Conservation (phyloP, 2,329 filamentous ascomycete species). For the Cladosporium sp. region DNA sequence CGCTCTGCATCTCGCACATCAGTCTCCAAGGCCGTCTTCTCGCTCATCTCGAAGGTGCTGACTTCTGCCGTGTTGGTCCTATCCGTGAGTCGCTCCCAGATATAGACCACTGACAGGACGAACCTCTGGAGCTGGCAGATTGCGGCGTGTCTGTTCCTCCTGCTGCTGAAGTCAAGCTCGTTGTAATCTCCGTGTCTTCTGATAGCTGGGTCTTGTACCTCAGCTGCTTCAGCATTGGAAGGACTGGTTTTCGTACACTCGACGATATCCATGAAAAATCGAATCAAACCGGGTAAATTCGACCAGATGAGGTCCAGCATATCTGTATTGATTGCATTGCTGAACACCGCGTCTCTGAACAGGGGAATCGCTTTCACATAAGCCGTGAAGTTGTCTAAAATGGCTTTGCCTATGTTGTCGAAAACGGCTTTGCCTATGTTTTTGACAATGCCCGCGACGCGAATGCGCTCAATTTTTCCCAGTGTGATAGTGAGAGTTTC, state of each 20-base stretch:
- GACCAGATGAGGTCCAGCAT: not conserved
- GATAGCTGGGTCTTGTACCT: not conserved
- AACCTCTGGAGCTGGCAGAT: not conserved
- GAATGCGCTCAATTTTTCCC: not conserved
- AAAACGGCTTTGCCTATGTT: not conserved
- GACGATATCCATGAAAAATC: not conserved
- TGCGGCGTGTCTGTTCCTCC: conserved; percentile 1
- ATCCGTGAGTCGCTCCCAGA: not conserved
- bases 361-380: not conserved
- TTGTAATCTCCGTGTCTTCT: too few relatives aligned
- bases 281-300: not conserved
- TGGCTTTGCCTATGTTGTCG: too few relatives aligned
- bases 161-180: not conserved
- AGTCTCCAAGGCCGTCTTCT: not conserved
- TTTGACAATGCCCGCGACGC: not conserved
- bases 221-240: not conserved
- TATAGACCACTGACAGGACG: not conserved
- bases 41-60: not conserved
- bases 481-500: not conserved
- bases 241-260: not conserved
- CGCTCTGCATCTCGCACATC: not conserved
- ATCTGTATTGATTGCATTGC: not conserved
- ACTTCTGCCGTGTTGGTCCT: not conserved
- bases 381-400: not conserved
- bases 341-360: not conserved